A percentile compares a stretch with the other conserved stretches of the same genome.
Evolutionary conservation across 306 rosid genomes (phyloP).

Genomic region (Prunus fruticosa): DNA sequence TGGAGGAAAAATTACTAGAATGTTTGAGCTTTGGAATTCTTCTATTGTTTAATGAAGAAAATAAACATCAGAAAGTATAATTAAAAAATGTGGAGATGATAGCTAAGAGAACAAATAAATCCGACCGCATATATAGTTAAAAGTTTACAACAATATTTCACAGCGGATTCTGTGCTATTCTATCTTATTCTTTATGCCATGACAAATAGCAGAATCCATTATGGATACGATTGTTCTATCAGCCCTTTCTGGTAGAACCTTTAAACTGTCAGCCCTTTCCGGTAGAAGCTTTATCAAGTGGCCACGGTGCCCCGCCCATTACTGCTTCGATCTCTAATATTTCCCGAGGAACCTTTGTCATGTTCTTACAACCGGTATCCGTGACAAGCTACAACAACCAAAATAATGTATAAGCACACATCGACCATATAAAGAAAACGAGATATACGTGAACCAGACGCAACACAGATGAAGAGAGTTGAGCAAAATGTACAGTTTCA

Average conservation of each 20-base stretch:
- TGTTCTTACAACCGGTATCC: constrained; percentile 65
- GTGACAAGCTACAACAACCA: constrained; percentile 56
- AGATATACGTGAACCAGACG: background rate
- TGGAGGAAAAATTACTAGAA: no score
- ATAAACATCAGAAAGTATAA: background rate
- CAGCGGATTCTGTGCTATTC: background rate
- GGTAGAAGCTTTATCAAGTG: constrained; percentile 31
- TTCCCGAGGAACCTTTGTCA: constrained; percentile 78
- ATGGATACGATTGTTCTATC: constrained; percentile 17
- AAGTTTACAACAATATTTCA: background rate
- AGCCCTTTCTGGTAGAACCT: constrained; percentile 14
- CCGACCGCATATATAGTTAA: background rate
- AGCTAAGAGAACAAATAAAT: no score
- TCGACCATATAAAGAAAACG: background rate
- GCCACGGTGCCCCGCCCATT: constrained; percentile 89
- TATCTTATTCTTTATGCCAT: background rate
- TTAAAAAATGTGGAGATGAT: no score
- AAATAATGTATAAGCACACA: background rate
- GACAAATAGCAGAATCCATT: background rate
- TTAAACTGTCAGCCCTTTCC: constrained; percentile 9
- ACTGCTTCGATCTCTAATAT: constrained; percentile 73
- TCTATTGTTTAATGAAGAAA: background rate
- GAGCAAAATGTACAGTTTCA: background rate
- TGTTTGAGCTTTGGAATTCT: background rate
- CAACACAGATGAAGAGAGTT: background rate